Percentiles rank a stretch among this genome's conserved stretches.
phyloP scores from a whole-genome alignment of 2,329 filamentous ascomycete species.

The Ilyonectria sp. region DNA sequence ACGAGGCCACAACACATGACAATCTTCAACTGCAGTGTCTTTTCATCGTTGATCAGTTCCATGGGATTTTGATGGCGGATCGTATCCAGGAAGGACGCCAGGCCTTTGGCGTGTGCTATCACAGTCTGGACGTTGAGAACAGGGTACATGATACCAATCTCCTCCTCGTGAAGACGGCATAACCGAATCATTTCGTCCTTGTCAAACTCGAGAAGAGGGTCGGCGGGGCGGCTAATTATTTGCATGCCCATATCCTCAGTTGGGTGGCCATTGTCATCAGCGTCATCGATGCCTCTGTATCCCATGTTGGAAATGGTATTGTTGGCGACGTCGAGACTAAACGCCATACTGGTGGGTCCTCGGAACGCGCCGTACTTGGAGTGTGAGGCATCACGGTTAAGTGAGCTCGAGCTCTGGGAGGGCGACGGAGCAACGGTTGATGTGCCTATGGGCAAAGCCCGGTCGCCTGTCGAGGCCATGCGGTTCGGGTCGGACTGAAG shows the following conservation, averaged over 20 bases:
- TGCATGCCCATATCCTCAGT: slow-evolving; percentile 41
- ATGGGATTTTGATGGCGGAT: slow-evolving; percentile 53
- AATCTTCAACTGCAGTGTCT: slow-evolving; percentile 83
- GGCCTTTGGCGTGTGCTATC: slow-evolving; percentile 76
- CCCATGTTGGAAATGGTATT: slow-evolving; percentile 92
- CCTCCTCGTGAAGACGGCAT: slow-evolving; percentile 87
- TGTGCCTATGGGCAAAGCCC: slow-evolving; percentile 53
- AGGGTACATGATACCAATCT: slow-evolving; percentile 94
- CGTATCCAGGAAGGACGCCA: slow-evolving; percentile 81
- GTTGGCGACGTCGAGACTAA: slow-evolving; percentile 89
- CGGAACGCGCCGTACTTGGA: slow-evolving; percentile 78
- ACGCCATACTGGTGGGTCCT: slow-evolving; percentile 88
- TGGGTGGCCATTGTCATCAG: slow-evolving; percentile 68
- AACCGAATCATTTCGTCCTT: slow-evolving; percentile 86
- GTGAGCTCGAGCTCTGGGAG: slow-evolving; percentile 57
- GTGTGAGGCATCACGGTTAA: slow-evolving; percentile 61
- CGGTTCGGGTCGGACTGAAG: slow-evolving; percentile 72
- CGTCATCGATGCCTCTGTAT: slow-evolving; percentile 76
- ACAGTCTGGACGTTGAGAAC: slow-evolving; percentile 82
- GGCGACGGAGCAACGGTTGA: slow-evolving; percentile 58
- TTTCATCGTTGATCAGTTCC: slow-evolving; percentile 62
- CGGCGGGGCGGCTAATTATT: slow-evolving; percentile 62
- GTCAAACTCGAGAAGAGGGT: slow-evolving; percentile 85
- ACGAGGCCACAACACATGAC: slow-evolving; percentile 84
- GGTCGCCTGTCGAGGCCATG: slow-evolving; percentile 61